Evolutionary conservation across 139 green algal species (phyloP).

Genomic region (Mesostigma viride): DNA sequence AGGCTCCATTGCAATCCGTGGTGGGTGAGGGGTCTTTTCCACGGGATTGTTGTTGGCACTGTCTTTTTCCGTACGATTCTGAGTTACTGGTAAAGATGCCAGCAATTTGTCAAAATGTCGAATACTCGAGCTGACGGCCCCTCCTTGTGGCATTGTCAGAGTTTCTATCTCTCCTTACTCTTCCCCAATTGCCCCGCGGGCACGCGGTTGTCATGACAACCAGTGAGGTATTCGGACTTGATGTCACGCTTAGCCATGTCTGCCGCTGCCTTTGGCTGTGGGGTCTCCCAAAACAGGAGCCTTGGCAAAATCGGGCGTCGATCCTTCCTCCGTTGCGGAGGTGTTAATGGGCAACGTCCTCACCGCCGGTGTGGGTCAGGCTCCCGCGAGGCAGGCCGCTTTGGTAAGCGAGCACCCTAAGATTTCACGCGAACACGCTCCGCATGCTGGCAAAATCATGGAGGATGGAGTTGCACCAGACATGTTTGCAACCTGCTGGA

Average conservation of each 20-base stretch:
- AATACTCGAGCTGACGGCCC: not conserved
- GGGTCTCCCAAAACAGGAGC: too few species aligned
- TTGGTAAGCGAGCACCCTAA: too few species aligned
- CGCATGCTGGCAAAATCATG: too few species aligned
- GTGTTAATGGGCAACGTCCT: constrained; percentile 78
- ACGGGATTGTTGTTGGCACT: not conserved
- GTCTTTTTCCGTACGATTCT: not conserved
- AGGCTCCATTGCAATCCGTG: constrained; percentile 58
- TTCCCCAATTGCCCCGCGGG: constrained; percentile 6
- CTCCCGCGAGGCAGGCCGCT: constrained; percentile 66
- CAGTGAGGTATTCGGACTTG: not conserved
- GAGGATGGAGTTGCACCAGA: too few species aligned
- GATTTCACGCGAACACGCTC: not conserved
- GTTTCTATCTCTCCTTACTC: not conserved
- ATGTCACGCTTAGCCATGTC: not conserved
- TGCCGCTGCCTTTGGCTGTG: not conserved
- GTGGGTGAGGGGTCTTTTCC: not conserved
- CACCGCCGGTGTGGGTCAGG: constrained; percentile 60
- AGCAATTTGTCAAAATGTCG: not conserved
- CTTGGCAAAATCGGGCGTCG: constrained; percentile 41
- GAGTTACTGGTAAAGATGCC: not conserved
- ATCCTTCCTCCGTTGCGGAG: constrained; percentile 44
- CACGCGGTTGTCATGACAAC: not conserved
- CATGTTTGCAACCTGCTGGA: too few species aligned
- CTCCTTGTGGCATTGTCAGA: not conserved